phyloP scores from a whole-genome alignment of 2,329 filamentous ascomycete species.

The Phaeosphaeria sp. region DNA sequence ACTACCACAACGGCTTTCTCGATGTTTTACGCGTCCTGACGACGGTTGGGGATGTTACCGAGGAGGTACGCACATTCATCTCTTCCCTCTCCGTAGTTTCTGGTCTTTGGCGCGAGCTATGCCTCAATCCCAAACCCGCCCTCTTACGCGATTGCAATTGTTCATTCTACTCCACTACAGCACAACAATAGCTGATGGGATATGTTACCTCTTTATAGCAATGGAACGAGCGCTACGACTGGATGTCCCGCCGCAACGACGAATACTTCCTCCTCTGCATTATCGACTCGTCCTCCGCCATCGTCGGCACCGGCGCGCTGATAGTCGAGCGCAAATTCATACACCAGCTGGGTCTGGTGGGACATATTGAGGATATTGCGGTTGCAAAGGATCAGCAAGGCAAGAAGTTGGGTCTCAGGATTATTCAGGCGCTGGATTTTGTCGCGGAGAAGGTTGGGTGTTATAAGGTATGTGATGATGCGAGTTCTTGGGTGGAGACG shows the following conservation, averaged over 20 bases:
- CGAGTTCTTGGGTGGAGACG: background rate
- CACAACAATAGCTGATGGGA: slow-evolving; percentile 4
- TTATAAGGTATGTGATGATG: slow-evolving; percentile 70
- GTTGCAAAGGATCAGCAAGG: slow-evolving; percentile 95
- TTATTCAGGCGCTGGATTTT: slow-evolving; percentile 92
- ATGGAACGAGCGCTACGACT: slow-evolving; percentile 82
- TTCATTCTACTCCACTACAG: background rate
- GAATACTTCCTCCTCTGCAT: slow-evolving; percentile 89
- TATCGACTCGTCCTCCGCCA: slow-evolving; percentile 70
- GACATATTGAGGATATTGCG: slow-evolving; percentile 97
- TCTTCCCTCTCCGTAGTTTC: too few species aligned
- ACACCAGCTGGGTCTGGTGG: slow-evolving; percentile 80
- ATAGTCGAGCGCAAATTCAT: slow-evolving; percentile 96
- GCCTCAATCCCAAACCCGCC: too few species aligned
- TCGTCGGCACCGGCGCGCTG: slow-evolving; percentile 91
- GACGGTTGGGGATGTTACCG: slow-evolving; percentile 84
- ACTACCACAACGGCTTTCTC: slow-evolving; percentile 84
- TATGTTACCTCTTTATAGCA: slow-evolving; percentile 14
- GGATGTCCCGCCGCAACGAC: slow-evolving; percentile 75
- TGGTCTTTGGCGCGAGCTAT: too few species aligned
- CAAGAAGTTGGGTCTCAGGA: slow-evolving; percentile 90
- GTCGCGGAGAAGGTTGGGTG: slow-evolving; percentile 89
- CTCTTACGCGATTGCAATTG: too few species aligned
- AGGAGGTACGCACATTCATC: slow-evolving; percentile 56
- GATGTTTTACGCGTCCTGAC: slow-evolving; percentile 91